These are phyloP conservation scores for Pinus tabuliformis DNA, from an alignment of 75 land plant genomes.

Conservation along the genomic window DNA sequence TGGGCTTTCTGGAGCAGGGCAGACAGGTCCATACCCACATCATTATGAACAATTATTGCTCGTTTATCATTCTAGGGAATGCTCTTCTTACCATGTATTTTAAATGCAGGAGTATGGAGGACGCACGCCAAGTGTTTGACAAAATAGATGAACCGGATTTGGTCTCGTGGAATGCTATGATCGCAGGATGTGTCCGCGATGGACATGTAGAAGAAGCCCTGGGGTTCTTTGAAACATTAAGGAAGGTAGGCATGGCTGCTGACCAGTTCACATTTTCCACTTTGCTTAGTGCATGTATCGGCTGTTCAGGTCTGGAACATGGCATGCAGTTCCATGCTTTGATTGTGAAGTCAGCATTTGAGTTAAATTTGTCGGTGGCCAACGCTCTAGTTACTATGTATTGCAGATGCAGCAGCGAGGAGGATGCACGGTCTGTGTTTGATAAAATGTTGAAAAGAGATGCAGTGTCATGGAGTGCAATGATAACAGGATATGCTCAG, in stretches of 20 bases:
- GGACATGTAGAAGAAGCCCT: neutral
- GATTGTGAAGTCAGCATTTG: neutral
- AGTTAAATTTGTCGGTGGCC: neutral
- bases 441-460: conserved; percentile 14
- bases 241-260: conserved; percentile 18
- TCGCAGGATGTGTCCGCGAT: conserved; percentile 11
- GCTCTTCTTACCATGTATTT: conserved; percentile 42
- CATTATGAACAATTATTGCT: conserved; percentile 2
- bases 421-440: neutral
- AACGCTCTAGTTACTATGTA: conserved; percentile 9
- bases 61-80: conserved; percentile 15
- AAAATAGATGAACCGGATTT: conserved; percentile 29
- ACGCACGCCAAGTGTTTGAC: conserved; percentile 45
- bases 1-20: conserved; percentile 20
- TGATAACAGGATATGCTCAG: conserved; percentile 7
- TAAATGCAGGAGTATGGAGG: conserved; percentile 14
- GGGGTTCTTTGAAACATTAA: neutral
- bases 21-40: conserved; percentile 6
- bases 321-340: conserved; percentile 25
- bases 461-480: conserved; percentile 23
- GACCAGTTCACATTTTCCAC: conserved; percentile 39
- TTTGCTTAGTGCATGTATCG: conserved; percentile 21
- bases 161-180: conserved; percentile 59
- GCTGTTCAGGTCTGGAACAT: neutral
- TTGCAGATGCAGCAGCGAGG: neutral